Base-by-base conservation (phyloP, 345 rosid genomes). In the Linum lewisii region DNA sequence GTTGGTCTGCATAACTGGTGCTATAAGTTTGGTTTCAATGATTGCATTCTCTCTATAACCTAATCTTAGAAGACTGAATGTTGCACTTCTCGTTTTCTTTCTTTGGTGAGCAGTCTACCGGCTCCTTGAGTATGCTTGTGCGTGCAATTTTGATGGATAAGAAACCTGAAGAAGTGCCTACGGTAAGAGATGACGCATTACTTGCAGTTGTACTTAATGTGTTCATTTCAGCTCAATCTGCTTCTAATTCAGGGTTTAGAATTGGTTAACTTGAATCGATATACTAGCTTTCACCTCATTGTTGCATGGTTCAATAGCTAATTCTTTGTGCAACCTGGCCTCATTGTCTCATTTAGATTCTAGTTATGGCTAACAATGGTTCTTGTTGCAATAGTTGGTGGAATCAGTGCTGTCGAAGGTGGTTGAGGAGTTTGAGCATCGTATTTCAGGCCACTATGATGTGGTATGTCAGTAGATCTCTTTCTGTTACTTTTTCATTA, bases 331-430 rank as follows among this genome's bases (percentile, higher is more conserved):
- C n/a, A n/a, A n/a, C n/a, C n/a, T n/a, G n/a, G n/a, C n/a, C n/a
- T n/a, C n/a, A n/a, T n/a, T n/a, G n/a, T n/a, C n/a, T n/a, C 47
- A 52, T 54, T 21, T 49, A 57, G 50, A 11, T 56, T 59, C 47
- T 64, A 7, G 50, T 53, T 20, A 54, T 59, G 61, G 61, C 68
- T 66, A 57, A 64, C 57, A 5, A 1, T 67, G 56, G 60, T 57
- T 59, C 62, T 66, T 59, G 66, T 58, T 61, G 72, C 49, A 50
- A 68, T 74, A 93, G 99, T 65, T 89, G 78, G 82, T 92, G 75
- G 99, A 93, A 80, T 81, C 97, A 24, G 87, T 93, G 54, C 86
- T 93, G 56, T 82, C 84, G 64, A 87, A 85, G 74, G 85, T 93
- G 59, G 84, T 78, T 21, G 72, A 93, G 72, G 99, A 83, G 81